Evolutionary conservation across 805 yeast genomes (phyloP).

Genomic region (Maudiozyma bulderi): DNA sequence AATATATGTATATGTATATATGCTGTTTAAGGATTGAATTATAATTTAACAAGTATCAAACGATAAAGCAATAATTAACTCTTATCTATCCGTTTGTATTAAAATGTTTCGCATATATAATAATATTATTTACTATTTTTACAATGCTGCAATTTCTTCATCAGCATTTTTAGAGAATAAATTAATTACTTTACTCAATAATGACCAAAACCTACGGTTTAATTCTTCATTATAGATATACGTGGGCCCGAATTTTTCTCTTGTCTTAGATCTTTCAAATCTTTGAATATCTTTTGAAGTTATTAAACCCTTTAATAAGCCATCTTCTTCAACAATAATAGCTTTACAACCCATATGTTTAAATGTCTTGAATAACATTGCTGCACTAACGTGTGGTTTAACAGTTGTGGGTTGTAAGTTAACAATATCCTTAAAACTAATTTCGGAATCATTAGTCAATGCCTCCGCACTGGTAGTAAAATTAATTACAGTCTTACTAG

Average conservation of each 20-base stretch:
- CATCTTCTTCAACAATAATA: slow-evolving; percentile 55
- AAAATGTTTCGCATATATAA: too few species aligned
- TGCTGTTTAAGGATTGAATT: not conserved
- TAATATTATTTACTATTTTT: not conserved
- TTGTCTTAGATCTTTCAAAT: slow-evolving; percentile 37
- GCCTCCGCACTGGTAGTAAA: slow-evolving; percentile 2
- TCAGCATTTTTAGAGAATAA: slow-evolving; percentile 3
- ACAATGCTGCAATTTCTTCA: not conserved
- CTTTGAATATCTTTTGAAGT: slow-evolving; percentile 77
- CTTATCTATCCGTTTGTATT: too few species aligned
- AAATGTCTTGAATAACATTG: slow-evolving; percentile 57
- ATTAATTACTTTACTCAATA: slow-evolving; percentile 11
- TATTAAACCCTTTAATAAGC: slow-evolving; percentile 59
- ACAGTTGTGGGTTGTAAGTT: slow-evolving; percentile 57
- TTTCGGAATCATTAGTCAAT: not conserved
- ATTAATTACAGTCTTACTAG: slow-evolving; percentile 15
- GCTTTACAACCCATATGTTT: slow-evolving; percentile 71
- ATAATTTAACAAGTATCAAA: not conserved
- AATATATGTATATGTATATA: not conserved
- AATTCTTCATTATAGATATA: slow-evolving; percentile 17
- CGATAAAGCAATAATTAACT: too few species aligned
- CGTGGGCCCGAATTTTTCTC: slow-evolving; percentile 22
- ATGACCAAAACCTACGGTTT: slow-evolving; percentile 19
- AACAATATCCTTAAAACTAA: slow-evolving; percentile 18
- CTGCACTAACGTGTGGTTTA: slow-evolving; percentile 43